phyloP scores from a whole-genome alignment of 257 asterid species.

The Anisodus tanguticus region DNA sequence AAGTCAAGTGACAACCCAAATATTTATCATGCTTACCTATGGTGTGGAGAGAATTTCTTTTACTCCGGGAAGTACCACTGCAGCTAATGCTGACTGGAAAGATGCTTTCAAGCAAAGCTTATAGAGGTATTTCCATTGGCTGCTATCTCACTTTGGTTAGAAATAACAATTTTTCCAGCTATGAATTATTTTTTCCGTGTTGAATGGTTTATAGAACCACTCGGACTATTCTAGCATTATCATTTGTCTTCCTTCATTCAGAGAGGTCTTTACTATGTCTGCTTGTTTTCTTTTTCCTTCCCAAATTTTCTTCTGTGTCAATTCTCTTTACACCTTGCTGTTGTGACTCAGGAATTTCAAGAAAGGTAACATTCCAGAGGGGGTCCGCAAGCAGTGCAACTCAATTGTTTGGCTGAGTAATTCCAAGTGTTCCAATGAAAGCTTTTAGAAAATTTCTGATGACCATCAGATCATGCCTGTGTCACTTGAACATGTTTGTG shows the following conservation, averaged over 20 bases:
- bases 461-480: conserved; percentile 52
- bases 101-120: conserved; percentile 49
- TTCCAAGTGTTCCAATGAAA: conserved; percentile 49
- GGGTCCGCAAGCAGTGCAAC: conserved; percentile 65
- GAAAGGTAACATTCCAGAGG: conserved; percentile 52
- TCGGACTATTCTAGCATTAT: neutral
- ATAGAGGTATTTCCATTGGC: conserved; percentile 46
- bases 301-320: conserved; percentile 1
- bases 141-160: neutral
- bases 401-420: conserved; percentile 67
- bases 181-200: neutral
- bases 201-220: neutral
- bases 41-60: conserved; percentile 20
- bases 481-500: conserved; percentile 60
- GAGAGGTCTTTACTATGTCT: conserved; percentile 7
- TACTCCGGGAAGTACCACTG: conserved; percentile 3
- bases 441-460: conserved; percentile 28
- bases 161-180: neutral
- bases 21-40: conserved; percentile 20
- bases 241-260: neutral
- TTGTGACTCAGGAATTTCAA: conserved; percentile 47
- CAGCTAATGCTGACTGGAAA: conserved; percentile 50
- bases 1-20: conserved; percentile 29
- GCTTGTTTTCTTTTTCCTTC: neutral
- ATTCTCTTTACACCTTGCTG: neutral